These are phyloP conservation scores for Casaregolazyma lundiana DNA, from an alignment of 1,139 yeast genomes.

Conservation along the genomic window DNA sequence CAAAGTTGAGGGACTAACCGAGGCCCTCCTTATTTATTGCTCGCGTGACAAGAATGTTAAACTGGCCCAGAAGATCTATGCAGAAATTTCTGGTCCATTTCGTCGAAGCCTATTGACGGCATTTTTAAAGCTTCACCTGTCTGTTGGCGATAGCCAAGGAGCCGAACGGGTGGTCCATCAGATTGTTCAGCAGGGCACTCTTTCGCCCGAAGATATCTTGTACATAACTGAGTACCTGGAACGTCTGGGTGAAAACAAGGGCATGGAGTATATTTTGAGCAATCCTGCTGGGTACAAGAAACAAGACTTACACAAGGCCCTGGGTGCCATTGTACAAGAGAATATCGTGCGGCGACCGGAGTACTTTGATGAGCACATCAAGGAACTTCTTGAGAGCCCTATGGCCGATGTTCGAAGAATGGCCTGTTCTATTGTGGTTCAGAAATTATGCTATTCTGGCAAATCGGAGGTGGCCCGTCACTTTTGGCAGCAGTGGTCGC, in stretches of 20 bases:
- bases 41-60: slow-evolving; percentile 21
- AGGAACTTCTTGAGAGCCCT: slow-evolving; percentile 4
- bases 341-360: neutral
- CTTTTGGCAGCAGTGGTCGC: slow-evolving; percentile 8
- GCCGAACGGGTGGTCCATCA: slow-evolving; percentile 38
- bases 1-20: slow-evolving; percentile 23
- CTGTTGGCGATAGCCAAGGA: slow-evolving; percentile 38
- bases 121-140: slow-evolving; percentile 38
- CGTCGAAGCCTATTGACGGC: slow-evolving; percentile 32
- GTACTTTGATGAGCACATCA: slow-evolving; percentile 5
- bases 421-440: slow-evolving; percentile 7
- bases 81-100: slow-evolving; percentile 22
- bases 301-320: neutral
- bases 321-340: slow-evolving; percentile 5
- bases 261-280: slow-evolving; percentile 5
- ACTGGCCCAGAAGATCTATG: slow-evolving; percentile 23
- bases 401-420: slow-evolving; percentile 4
- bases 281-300: neutral
- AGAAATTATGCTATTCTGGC: slow-evolving; percentile 7
- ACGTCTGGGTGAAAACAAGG: slow-evolving; percentile 5
- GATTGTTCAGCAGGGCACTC: slow-evolving; percentile 21
- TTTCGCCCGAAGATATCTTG: slow-evolving; percentile 6
- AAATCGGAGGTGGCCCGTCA: slow-evolving; percentile 2
- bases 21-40: slow-evolving; percentile 24
- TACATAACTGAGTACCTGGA: slow-evolving; percentile 4